Percentiles rank a stretch among this genome's conserved stretches.
Evolutionary conservation across 345 rosid species (phyloP).

Genomic region (Cardamine occulta): DNA sequence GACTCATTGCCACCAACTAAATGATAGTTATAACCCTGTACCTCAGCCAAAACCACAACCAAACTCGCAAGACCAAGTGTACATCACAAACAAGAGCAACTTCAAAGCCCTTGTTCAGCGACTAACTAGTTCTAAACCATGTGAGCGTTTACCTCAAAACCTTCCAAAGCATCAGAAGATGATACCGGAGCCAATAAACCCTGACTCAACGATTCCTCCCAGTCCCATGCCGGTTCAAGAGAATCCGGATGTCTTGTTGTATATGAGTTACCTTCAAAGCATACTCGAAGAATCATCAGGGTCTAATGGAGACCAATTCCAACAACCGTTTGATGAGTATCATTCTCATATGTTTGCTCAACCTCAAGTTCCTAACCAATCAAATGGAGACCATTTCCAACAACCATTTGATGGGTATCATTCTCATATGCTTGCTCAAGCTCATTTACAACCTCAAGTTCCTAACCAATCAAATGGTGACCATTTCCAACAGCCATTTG

Average conservation of each 20-base stretch:
- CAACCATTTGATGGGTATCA: no score
- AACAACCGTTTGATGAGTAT: constrained; percentile 42
- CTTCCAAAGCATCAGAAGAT: constrained; percentile 49
- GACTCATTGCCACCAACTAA: constrained; percentile 67
- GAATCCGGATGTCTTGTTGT: constrained; percentile 64
- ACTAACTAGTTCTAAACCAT: constrained; percentile 69
- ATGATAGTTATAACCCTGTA: constrained; percentile 46
- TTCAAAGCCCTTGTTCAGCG: constrained; percentile 80
- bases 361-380: constrained; percentile 14
- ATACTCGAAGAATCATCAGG: constrained; percentile 52
- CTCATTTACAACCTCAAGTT: no score
- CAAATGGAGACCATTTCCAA: no score
- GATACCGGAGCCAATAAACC: constrained; percentile 37
- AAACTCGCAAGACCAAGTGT: constrained; percentile 53
- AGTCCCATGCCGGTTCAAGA: constrained; percentile 40
- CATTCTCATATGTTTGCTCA: constrained; percentile 31
- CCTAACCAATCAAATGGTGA: constrained; percentile 36
- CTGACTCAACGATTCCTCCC: constrained; percentile 46
- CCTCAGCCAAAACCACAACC: constrained; percentile 62
- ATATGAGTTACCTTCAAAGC: constrained; percentile 67
- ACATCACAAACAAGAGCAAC: constrained; percentile 82
- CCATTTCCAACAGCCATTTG: constrained; percentile 46
- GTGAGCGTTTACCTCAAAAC: constrained; percentile 65
- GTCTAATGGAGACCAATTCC: constrained; percentile 51
- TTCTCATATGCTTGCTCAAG: no score